Percentiles rank a stretch among this genome's conserved stretches.
These are phyloP conservation scores for Pseudonitzschia pungens DNA, from an alignment of 108 stramenopile species.

Conservation along the genomic window DNA sequence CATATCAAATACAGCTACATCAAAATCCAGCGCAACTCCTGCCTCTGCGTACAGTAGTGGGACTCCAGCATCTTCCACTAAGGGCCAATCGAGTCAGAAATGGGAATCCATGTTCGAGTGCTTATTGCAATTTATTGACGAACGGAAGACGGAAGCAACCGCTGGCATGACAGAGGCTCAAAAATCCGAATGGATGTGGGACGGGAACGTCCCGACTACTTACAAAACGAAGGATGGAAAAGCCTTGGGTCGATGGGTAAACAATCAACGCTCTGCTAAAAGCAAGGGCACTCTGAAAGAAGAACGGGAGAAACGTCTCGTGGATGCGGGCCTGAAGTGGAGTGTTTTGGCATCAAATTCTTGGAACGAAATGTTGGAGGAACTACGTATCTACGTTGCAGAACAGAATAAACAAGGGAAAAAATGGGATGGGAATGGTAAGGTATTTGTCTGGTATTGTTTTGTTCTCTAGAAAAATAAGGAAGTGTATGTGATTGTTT, in stretches of 20 bases:
- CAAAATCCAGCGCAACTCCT: conserved; percentile 19
- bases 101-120: conserved; percentile 89
- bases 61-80: conserved; percentile 32
- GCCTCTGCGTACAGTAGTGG: conserved; percentile 20
- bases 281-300: conserved; percentile 75
- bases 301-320: conserved; percentile 73
- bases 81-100: conserved; percentile 69
- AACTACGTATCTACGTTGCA: conserved; percentile 73
- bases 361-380: conserved; percentile 84
- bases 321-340: conserved; percentile 85
- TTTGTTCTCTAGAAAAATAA: background rate
- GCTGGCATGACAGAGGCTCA: conserved; percentile 57
- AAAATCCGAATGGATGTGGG: conserved; percentile 74
- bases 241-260: conserved; percentile 86
- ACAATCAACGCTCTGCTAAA: conserved; percentile 87
- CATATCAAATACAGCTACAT: conserved; percentile 23
- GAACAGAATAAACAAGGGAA: conserved; percentile 58
- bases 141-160: conserved; percentile 57
- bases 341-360: conserved; percentile 87
- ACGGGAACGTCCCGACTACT: conserved; percentile 77
- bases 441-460: background rate
- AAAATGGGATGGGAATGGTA: conserved; percentile 56
- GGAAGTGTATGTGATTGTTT: background rate
- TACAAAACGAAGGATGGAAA: conserved; percentile 76
- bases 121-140: conserved; percentile 68